Base-by-base conservation (phyloP, 768 basidiomycete genomes). In the Clathrus columnatus region DNA sequence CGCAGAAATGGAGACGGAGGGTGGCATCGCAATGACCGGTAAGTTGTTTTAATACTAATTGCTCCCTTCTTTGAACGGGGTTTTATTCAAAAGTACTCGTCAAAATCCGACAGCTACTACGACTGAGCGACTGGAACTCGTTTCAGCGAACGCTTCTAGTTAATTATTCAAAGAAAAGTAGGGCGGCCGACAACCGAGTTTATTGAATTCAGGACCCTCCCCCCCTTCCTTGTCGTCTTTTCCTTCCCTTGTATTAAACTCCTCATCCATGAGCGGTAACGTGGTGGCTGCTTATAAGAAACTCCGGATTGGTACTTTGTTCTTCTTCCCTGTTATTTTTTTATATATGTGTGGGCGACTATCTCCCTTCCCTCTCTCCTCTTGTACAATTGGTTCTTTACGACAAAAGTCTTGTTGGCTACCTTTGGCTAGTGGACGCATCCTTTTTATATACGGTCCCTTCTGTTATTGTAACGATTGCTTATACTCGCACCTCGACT, bases 1-100 rank as follows among this genome's bases (percentile, higher is more conserved):
- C 85, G 81, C 75, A 83, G 81, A 82, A 79, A 73, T 69, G 85
- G 85, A 83, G 84, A 88, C 78, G 80, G 79, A 76, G 82, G 85
- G 83, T 83, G 84, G 84, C 86, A 88, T 70, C 86, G 88, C 67
- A 36, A 11, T 36, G 46, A 47, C 29, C 54, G 54, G 54, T 55
- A 55, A 36, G 54, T 55, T 47, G 54, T 16, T 46, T 46, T 29
- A 28, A 28, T 23, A 29, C 10, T 48, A 44, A 4, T 46, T 55
- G 44, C 43, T 48, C 54, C 44, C n/a, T 47, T 27, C 7, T 30
- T 47, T 55, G 54, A 55, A 29, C 27, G 10, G 26, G n/a, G 11
- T 26, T 55, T 26, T 55, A 48, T 55, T 55, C 27, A 55, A n/a
- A n/a, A 55, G 54, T 23, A 17, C 30, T 46, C 43, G 54, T 24